A percentile compares a stretch with the other conserved stretches of the same genome.
phyloP scores from a whole-genome alignment of 2,329 filamentous ascomycete genomes.

The Colletotrichum cordylinicola region DNA sequence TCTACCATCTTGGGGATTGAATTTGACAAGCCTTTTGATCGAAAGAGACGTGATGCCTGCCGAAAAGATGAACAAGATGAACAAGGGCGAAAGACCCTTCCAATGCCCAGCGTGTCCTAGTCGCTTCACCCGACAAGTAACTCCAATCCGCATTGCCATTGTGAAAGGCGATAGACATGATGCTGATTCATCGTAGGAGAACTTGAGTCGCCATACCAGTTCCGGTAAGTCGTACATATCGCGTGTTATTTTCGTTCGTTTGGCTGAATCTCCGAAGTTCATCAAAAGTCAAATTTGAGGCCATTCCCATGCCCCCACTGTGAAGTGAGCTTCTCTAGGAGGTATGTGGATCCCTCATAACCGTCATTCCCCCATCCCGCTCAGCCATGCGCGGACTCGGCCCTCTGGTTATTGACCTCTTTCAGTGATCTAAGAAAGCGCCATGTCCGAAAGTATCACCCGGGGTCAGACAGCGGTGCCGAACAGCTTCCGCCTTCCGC shows the following conservation, averaged over 20 bases:
- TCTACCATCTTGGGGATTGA: not conserved
- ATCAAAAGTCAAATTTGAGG: not conserved
- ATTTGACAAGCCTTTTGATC: not conserved
- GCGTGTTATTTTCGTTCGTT: not conserved
- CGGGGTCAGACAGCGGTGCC: not conserved
- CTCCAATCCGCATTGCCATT: not conserved
- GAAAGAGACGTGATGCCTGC: not conserved
- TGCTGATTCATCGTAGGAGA: not conserved
- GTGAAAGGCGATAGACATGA: not conserved
- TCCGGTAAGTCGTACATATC: not conserved
- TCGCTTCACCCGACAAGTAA: not conserved
- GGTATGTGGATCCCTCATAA: not conserved
- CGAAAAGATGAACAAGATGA: not conserved
- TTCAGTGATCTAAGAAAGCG: not conserved
- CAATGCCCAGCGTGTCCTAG: not conserved
- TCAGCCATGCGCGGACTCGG: not conserved
- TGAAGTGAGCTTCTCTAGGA: not conserved
- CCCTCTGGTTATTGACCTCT: not conserved
- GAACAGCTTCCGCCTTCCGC: not conserved
- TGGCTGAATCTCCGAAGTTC: not conserved
- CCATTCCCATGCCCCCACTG: not conserved
- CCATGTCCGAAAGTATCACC: not conserved
- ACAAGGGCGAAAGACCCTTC: not conserved
- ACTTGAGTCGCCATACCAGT: not conserved
- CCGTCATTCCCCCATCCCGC: not conserved